Percentiles rank a stretch among this genome's conserved stretches.
These are phyloP conservation scores for Hyaloperonospora brassicae DNA, from an alignment of 352 stramenopile genomes.

Conservation along the genomic window DNA sequence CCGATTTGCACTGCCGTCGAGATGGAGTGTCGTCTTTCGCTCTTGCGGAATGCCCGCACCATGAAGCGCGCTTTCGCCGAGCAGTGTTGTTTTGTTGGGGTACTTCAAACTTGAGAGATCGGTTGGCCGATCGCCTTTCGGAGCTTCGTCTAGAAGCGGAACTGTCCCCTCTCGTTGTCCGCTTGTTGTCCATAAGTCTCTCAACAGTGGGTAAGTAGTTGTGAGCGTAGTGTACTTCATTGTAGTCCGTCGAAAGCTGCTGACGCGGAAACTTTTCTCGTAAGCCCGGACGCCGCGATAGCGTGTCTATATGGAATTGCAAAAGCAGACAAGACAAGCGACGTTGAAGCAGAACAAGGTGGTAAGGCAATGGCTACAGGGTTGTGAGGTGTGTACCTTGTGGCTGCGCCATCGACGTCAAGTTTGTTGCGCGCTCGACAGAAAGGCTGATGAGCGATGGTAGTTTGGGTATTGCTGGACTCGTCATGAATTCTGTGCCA, in stretches of 20 bases:
- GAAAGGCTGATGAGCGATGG: slow-evolving; percentile 17
- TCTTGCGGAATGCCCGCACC: slow-evolving; percentile 18
- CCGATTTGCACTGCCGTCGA: slow-evolving; percentile 26
- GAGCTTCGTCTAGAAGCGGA: slow-evolving; percentile 6
- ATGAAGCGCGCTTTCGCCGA: slow-evolving; percentile 33
- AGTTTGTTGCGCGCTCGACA: slow-evolving; percentile 7
- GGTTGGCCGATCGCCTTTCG: slow-evolving; percentile 17
- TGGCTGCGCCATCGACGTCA: slow-evolving; percentile 10
- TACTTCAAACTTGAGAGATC: slow-evolving; percentile 26
- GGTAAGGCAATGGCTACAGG: neutral
- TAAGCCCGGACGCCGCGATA: slow-evolving; percentile 23
- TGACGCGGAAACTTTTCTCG: slow-evolving; percentile 27
- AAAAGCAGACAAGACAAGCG: neutral
- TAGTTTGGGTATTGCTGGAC: slow-evolving; percentile 31
- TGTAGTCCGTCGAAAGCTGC: slow-evolving; percentile 12
- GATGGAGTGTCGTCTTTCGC: slow-evolving; percentile 2
- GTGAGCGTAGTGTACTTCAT: slow-evolving; percentile 5
- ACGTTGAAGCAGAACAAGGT: slow-evolving; percentile 5
- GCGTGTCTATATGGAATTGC: slow-evolving; percentile 8
- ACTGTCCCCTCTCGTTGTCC: slow-evolving; percentile 6
- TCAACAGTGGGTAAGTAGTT: slow-evolving; percentile 17
- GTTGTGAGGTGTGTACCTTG: slow-evolving; percentile 15
- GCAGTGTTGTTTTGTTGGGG: slow-evolving; percentile 1
- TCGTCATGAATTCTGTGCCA: slow-evolving; percentile 56
- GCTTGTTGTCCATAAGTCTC: slow-evolving; percentile 11